phyloP scores from a whole-genome alignment of 495 filamentous ascomycete genomes.

The Neurospora tetrasperma region DNA sequence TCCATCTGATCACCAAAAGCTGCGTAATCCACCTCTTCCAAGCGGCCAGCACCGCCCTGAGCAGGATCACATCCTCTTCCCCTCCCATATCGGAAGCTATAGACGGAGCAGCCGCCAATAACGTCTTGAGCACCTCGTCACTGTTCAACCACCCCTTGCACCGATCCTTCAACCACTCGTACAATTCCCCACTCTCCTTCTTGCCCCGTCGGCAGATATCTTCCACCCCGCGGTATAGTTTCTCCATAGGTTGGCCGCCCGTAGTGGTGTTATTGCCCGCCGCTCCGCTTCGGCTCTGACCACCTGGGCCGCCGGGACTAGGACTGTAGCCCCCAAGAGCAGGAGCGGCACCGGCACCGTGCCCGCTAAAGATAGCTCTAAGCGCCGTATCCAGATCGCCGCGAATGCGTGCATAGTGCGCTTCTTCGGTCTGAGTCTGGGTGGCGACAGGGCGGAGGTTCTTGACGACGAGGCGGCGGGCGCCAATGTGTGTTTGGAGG shows the following conservation, averaged over 20 bases:
- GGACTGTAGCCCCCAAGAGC: neutral
- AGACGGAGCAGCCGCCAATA: conserved; percentile 26
- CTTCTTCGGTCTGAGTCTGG: conserved; percentile 21
- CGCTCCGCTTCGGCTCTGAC: neutral
- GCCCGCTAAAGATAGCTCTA: conserved; percentile 49
- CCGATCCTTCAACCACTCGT: conserved; percentile 47
- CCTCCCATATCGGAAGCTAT: conserved; percentile 23
- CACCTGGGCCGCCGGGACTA: neutral
- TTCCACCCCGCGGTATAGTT: conserved; percentile 82
- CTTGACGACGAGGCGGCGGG: conserved; percentile 81
- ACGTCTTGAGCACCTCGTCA: conserved; percentile 40
- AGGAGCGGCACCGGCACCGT: neutral
- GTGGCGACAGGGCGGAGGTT: conserved; percentile 61
- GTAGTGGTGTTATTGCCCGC: neutral
- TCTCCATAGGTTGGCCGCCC: conserved; percentile 55
- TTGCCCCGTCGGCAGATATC: conserved; percentile 68
- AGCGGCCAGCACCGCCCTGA: conserved; percentile 51
- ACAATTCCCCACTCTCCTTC: conserved; percentile 49
- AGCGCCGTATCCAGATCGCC: conserved; percentile 62
- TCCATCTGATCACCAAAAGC: conserved; percentile 64
- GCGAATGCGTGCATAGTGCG: conserved; percentile 66
- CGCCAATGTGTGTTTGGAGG: conserved; percentile 48
- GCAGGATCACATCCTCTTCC: conserved; percentile 49
- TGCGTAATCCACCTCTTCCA: conserved; percentile 77
- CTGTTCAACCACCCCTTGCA: conserved; percentile 52